These are phyloP conservation scores for Cucurbita moschata DNA, from an alignment of 306 rosid genomes.

Conservation along the genomic window DNA sequence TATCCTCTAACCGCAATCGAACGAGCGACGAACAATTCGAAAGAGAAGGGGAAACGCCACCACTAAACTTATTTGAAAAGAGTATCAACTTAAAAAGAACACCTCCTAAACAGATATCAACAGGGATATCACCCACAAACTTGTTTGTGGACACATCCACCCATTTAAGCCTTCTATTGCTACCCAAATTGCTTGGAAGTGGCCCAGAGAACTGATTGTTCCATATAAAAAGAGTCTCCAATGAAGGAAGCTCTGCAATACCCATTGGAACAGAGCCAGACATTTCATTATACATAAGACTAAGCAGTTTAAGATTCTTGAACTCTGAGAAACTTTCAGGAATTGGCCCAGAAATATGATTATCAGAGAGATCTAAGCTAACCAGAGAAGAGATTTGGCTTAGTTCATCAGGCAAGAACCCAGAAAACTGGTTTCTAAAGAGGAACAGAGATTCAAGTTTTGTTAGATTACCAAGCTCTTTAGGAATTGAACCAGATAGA, in stretches of 20 bases:
- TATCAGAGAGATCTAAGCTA: constrained; percentile 78
- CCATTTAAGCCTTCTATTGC: constrained; percentile 64
- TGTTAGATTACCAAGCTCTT: constrained; percentile 56
- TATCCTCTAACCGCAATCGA: constrained; percentile 82
- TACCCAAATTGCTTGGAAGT: constrained; percentile 61
- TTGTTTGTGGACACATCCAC: constrained; percentile 72
- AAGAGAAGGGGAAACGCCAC: constrained; percentile 42
- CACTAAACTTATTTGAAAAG: constrained; percentile 67
- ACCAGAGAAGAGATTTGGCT: constrained; percentile 30
- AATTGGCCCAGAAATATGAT: constrained; percentile 60
- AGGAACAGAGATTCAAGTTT: constrained; percentile 61
- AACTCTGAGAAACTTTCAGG: constrained; percentile 61
- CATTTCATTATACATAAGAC: constrained; percentile 83
- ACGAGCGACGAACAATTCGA: constrained; percentile 73
- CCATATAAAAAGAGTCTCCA: constrained; percentile 83
- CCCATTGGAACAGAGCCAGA: constrained; percentile 53
- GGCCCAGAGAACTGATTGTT: constrained; percentile 55
- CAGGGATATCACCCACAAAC: constrained; percentile 57
- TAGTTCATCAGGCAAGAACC: constrained; percentile 53
- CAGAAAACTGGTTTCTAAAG: constrained; percentile 61
- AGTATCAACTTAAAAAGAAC: constrained; percentile 50
- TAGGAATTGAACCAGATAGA: constrained; percentile 59
- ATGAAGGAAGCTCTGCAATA: constrained; percentile 61
- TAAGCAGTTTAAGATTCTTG: constrained; percentile 49
- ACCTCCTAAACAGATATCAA: constrained; percentile 44